A percentile compares a stretch with the other conserved stretches of the same genome.
Conservation (phyloP, 2,329 filamentous ascomycete genomes). For the Colletotrichum acutatum region DNA sequence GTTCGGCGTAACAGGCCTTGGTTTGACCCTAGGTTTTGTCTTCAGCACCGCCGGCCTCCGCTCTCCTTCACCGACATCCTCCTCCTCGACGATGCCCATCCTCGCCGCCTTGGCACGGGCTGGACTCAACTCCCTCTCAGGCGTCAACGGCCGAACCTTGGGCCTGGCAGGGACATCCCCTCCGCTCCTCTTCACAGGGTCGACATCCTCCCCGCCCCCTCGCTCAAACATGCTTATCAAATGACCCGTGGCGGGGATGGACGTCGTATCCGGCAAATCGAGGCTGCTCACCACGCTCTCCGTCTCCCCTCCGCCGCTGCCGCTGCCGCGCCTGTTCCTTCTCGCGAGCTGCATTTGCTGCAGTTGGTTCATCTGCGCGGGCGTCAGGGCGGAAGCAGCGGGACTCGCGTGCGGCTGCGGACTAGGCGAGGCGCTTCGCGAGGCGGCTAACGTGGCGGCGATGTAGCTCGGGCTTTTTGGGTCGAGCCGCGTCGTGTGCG, state of each 20-base stretch:
- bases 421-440: constrained; percentile 35
- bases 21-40: constrained; percentile 41
- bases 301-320: constrained; percentile 39
- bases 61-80: background rate
- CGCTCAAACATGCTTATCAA: constrained; percentile 76
- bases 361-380: constrained; percentile 29
- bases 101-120: constrained; percentile 21
- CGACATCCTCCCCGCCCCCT: constrained; percentile 38
- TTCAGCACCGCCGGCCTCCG: constrained; percentile 35
- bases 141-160: constrained; percentile 44
- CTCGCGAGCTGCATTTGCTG: constrained; percentile 27
- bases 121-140: constrained; percentile 44
- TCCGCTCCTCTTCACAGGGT: constrained; percentile 48
- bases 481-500: constrained; percentile 43
- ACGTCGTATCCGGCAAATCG: constrained; percentile 62
- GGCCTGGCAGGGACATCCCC: constrained; percentile 32
- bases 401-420: constrained; percentile 30
- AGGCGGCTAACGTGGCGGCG: constrained; percentile 65
- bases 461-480: constrained; percentile 69
- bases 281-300: constrained; percentile 45
- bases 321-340: constrained; percentile 43
- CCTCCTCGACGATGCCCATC: constrained; percentile 16
- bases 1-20: constrained; percentile 31
- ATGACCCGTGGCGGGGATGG: constrained; percentile 71
- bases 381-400: constrained; percentile 12